Evolutionary conservation across 768 basidiomycete genomes (phyloP).

Genomic region (Russula griseocarnosa): DNA sequence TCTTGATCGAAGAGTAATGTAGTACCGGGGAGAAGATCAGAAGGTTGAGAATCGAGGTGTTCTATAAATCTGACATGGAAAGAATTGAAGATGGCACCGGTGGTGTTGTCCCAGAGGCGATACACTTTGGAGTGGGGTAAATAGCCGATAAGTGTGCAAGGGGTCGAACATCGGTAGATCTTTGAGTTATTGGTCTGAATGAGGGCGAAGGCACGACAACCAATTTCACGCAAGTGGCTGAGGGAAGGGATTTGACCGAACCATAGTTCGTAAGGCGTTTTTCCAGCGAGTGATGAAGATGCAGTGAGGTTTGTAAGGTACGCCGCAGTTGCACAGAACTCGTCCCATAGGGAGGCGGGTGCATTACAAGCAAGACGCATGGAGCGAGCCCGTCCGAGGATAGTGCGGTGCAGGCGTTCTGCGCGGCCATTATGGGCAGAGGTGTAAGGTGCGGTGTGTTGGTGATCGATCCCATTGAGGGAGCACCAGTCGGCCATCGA

Average conservation of each 20-base stretch:
- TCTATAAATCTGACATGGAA: neutral
- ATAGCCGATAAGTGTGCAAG: too few species aligned
- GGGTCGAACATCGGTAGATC: too few species aligned
- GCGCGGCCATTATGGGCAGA: too few species aligned
- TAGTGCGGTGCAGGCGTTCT: too few species aligned
- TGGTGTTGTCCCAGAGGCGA: too few species aligned
- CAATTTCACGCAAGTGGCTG: neutral
- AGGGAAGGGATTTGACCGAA: neutral
- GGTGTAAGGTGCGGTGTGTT: neutral
- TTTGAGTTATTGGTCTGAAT: too few species aligned
- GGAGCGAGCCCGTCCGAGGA: too few species aligned
- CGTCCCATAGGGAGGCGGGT: neutral
- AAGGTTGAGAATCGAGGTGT: neutral
- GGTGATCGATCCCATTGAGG: rapidly evolving
- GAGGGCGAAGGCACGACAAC: too few species aligned
- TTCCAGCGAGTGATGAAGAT: rapidly evolving
- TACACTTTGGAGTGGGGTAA: too few species aligned
- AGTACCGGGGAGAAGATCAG: neutral
- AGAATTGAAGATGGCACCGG: too few species aligned
- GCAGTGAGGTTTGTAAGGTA: neutral
- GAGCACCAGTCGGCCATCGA: neutral
- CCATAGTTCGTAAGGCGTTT: neutral
- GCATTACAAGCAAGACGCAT: neutral
- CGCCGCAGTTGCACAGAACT: neutral
- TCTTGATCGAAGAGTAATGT: too few species aligned